A percentile compares a stretch with the other conserved stretches of the same genome.
Evolutionary conservation across 164 flowering plant species (phyloP).

Genomic region (Brasenia schreberi): DNA sequence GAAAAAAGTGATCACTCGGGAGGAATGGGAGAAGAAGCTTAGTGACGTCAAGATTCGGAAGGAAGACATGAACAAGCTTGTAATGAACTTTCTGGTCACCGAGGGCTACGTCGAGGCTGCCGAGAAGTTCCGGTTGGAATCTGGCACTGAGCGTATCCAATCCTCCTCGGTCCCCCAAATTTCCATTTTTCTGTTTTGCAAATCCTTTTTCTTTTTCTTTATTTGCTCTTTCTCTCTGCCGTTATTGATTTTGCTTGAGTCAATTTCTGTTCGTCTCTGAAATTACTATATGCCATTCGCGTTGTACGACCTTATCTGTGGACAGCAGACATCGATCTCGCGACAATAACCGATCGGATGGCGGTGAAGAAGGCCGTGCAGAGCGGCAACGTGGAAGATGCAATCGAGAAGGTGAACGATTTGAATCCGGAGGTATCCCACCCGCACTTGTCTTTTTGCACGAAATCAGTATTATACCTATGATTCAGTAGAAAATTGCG

Average conservation of each 20-base stretch:
- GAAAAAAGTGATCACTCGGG: conserved; percentile 73
- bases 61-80: conserved; percentile 90
- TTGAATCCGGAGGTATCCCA: conserved; percentile 75
- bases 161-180: not conserved
- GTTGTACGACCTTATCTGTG: conserved; percentile 24
- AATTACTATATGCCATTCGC: not conserved
- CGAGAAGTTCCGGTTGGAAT: conserved; percentile 69
- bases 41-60: conserved; percentile 60
- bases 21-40: conserved; percentile 90
- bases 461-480: no score
- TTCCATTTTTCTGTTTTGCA: not conserved
- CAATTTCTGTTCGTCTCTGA: not conserved
- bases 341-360: conserved; percentile 82
- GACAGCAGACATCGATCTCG: conserved; percentile 84
- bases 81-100: conserved; percentile 92
- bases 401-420: conserved; percentile 89
- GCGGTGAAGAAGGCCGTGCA: conserved; percentile 90
- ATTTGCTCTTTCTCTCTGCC: not conserved
- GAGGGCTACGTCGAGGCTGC: conserved; percentile 87
- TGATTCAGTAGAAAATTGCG: no score
- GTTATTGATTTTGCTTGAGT: not conserved
- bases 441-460: not conserved
- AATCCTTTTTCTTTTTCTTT: not conserved
- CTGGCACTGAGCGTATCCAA: conserved; percentile 91
- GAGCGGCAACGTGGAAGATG: conserved; percentile 87